These are phyloP conservation scores for Beta corolliflora DNA, from an alignment of 179 eudicot genomes.

Conservation along the genomic window DNA sequence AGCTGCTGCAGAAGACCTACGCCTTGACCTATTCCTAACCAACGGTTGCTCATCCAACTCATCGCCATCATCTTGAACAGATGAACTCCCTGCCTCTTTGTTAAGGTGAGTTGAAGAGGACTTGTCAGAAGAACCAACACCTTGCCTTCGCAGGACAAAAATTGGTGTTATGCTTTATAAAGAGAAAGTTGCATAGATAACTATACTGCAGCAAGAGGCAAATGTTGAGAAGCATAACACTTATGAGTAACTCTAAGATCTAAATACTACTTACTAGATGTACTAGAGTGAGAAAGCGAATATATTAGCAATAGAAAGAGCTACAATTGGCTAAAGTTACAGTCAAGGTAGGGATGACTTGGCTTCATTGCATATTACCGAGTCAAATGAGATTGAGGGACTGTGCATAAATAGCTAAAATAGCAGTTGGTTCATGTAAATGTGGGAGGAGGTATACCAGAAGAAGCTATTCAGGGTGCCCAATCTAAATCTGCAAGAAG, in stretches of 20 bases:
- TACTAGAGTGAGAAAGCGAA: neutral
- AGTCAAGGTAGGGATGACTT: neutral
- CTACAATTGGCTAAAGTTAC: neutral
- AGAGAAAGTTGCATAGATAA: neutral
- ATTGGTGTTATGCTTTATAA: neutral
- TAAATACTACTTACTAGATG: neutral
- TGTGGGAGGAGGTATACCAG: too few species aligned
- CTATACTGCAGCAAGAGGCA: neutral
- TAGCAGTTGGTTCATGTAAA: neutral
- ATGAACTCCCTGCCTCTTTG: slow-evolving; percentile 67
- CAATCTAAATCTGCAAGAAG: neutral
- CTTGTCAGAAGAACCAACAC: slow-evolving; percentile 25
- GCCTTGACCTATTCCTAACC: slow-evolving; percentile 72
- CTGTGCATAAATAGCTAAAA: too few species aligned
- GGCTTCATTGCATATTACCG: neutral
- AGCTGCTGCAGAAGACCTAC: slow-evolving; percentile 42
- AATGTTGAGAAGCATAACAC: neutral
- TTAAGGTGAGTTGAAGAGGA: slow-evolving; percentile 38
- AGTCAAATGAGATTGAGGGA: neutral
- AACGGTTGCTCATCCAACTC: slow-evolving; percentile 76
- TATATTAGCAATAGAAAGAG: neutral
- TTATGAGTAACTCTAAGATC: neutral
- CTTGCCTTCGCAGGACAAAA: slow-evolving; percentile 28
- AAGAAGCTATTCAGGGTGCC: neutral
- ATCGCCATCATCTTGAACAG: slow-evolving; percentile 63